A percentile compares a stretch with the other conserved stretches of the same genome.
These are phyloP conservation scores for Celoporthe dispersa DNA, from an alignment of 2,329 filamentous ascomycete species.

Conservation along the genomic window DNA sequence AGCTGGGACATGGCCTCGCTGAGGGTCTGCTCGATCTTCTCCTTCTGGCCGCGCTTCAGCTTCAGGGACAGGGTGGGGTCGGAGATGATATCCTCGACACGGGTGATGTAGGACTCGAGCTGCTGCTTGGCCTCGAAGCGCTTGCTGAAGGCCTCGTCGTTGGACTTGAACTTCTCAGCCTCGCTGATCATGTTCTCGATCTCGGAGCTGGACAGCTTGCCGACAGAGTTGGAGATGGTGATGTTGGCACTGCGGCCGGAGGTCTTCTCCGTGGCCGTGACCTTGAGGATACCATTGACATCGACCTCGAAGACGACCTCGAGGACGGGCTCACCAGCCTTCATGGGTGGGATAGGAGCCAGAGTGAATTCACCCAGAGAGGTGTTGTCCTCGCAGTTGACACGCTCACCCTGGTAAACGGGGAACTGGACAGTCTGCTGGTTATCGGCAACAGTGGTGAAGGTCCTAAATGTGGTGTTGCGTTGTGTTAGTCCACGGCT, in stretches of 20 bases:
- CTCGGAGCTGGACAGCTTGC: slow-evolving; percentile 91
- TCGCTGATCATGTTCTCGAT: slow-evolving; percentile 99
- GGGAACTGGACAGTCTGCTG: slow-evolving; percentile 90
- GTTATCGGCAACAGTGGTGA: slow-evolving; percentile 81
- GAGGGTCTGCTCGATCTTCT: slow-evolving; percentile 97
- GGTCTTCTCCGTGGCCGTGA: slow-evolving; percentile 98
- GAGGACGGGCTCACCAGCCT: slow-evolving; percentile 92
- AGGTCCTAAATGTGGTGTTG: slow-evolving; percentile 59
- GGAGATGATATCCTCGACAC: slow-evolving; percentile 97
- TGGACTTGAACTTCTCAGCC: slow-evolving; percentile 98
- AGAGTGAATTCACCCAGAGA: slow-evolving; percentile 97
- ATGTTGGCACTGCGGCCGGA: slow-evolving; percentile 98
- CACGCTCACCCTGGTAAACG: slow-evolving; percentile 89
- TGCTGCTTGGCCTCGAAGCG: slow-evolving; percentile 99
- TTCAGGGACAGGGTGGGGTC: slow-evolving; percentile 95
- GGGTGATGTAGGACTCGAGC: slow-evolving; percentile 97
- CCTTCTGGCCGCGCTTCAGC: slow-evolving; percentile 98
- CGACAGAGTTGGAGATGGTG: slow-evolving; percentile 99
- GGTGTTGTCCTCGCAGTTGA: slow-evolving; percentile 98
- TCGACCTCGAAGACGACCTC: slow-evolving; percentile 99
- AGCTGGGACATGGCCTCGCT: slow-evolving; percentile 97
- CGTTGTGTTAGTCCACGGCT: slow-evolving; percentile 12
- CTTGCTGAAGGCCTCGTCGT: slow-evolving; percentile 99
- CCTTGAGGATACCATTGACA: slow-evolving; percentile 99
- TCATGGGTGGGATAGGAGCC: slow-evolving; percentile 84